These are phyloP conservation scores for Extremus antarcticus DNA, from an alignment of 495 filamentous ascomycete species.

Conservation along the genomic window DNA sequence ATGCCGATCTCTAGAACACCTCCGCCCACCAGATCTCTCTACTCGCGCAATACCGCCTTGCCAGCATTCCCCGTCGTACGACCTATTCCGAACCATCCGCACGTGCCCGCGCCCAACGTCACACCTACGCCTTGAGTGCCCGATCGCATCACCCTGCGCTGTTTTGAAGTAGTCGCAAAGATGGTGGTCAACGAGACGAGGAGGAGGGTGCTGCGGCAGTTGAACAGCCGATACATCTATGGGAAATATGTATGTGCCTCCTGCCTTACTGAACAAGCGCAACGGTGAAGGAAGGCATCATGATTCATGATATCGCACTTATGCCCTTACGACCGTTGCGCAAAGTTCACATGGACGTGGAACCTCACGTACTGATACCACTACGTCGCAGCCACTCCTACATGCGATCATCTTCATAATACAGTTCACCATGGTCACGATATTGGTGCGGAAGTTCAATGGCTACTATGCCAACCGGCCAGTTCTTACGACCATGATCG, in stretches of 20 bases:
- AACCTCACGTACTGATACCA: neutral
- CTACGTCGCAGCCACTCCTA: slow-evolving; percentile 58
- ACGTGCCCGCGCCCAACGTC: neutral
- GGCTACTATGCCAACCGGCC: slow-evolving; percentile 81
- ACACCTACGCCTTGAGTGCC: neutral
- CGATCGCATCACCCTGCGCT: neutral
- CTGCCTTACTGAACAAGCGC: neutral
- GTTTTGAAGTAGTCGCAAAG: too few species aligned
- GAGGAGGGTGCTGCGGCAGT: slow-evolving; percentile 23
- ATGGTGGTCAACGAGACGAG: slow-evolving; percentile 20
- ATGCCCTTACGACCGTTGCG: too few species aligned
- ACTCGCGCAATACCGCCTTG: too few species aligned
- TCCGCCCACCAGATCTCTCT: too few species aligned
- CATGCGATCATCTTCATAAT: slow-evolving; percentile 76
- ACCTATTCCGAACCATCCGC: neutral
- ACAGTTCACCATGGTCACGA: slow-evolving; percentile 74
- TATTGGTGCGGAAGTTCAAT: slow-evolving; percentile 79
- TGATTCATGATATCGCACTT: neutral
- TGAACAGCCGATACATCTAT: slow-evolving; percentile 35
- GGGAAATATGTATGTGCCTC: slow-evolving; percentile 28
- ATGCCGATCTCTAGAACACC: too few species aligned
- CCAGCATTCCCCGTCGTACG: neutral
- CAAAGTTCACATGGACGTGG: neutral
- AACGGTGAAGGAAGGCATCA: neutral
- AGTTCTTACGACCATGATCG: slow-evolving; percentile 97